Percentiles rank a stretch among this genome's conserved stretches.
phyloP scores from a whole-genome alignment of 2,329 filamentous ascomycete genomes.

The Xylaria multiplex region DNA sequence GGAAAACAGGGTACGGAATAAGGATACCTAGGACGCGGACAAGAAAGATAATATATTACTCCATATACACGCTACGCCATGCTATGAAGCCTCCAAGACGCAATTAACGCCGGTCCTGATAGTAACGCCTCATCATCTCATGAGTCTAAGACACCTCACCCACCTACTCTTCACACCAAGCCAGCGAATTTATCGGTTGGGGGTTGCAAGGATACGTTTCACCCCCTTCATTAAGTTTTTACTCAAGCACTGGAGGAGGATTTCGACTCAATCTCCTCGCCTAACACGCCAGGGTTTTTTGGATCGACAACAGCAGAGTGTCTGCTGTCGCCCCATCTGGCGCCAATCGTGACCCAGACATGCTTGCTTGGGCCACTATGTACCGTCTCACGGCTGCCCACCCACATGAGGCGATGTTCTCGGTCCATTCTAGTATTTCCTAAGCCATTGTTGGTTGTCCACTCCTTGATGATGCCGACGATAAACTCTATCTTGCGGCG shows the following conservation, averaged over 20 bases:
- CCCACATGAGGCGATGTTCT: conserved; percentile 66
- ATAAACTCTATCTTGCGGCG: conserved; percentile 80
- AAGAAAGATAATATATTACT: conserved; percentile 34
- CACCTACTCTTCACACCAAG: neutral
- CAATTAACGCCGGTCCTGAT: conserved; percentile 3
- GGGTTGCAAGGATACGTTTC: neutral
- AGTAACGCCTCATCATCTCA: conserved; percentile 37
- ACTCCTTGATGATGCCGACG: conserved; percentile 73
- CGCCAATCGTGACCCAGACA: conserved; percentile 75
- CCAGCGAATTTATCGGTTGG: neutral
- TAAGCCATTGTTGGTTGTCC: conserved; percentile 75
- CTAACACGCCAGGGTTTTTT: conserved; percentile 62
- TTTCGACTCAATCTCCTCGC: conserved; percentile 61
- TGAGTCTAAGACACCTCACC: conserved; percentile 24
- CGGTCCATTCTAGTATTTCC: conserved; percentile 71
- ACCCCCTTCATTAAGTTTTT: neutral
- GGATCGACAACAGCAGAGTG: conserved; percentile 66
- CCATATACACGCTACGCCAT: conserved; percentile 38
- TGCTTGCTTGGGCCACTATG: conserved; percentile 67
- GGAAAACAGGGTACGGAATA: conserved; percentile 15
- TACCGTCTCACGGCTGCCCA: conserved; percentile 65
- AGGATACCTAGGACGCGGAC: conserved; percentile 11
- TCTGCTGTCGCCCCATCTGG: conserved; percentile 67
- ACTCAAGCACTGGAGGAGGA: conserved; percentile 40
- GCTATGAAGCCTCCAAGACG: conserved; percentile 26